Base-by-base conservation (phyloP, 176 grass and related monocot species). In the Oropetium thomaeum region DNA sequence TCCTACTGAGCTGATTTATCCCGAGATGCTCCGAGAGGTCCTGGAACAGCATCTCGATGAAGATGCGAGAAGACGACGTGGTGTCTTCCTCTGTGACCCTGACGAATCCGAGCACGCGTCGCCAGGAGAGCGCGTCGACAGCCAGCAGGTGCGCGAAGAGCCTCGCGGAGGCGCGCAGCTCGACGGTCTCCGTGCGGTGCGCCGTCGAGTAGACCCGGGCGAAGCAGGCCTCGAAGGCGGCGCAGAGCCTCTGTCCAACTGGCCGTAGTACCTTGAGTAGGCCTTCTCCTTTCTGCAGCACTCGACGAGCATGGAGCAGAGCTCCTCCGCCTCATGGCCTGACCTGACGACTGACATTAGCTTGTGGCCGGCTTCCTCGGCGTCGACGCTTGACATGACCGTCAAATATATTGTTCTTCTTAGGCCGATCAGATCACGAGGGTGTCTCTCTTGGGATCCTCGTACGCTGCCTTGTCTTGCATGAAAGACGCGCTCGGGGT, bases 261-360 rank as follows among this genome's bases (percentile, higher is more conserved):
- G 71, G 73, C 82, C 85, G 58, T 91, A 89, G 43, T 82, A 91
- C 4, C 75, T 58, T 5, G 63, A 14, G 58, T 71, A 83, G 13
- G 83, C 39, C 51, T 86, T 81, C 79, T 91, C 92, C 54, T 96
- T 86, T 32, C 62, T 82, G 73, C 83, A 91, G 61, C 88, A 96
- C 58, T 91, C 83, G 0, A 91, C 42, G 55, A 91, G 41, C 88
- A 96, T 96, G 13, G 59, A 38, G 59, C 86, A 91, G 32, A 91
- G 44, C 70, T 89, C 92, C 70, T 89, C 92, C 80, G 48, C 77
- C 82, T 92, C 86, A 57, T 80, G 86, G 22, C 74, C 90, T 2
- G 86, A 69, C 44, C 62, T 65, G 44, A 66, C 68, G 3, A 66
- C 29, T n/a, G 62, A 79, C 29, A 82, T 17, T 4, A 92, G 69